These are phyloP conservation scores for Penicillium turbatum DNA, from an alignment of 495 filamentous ascomycete genomes.

Conservation along the genomic window DNA sequence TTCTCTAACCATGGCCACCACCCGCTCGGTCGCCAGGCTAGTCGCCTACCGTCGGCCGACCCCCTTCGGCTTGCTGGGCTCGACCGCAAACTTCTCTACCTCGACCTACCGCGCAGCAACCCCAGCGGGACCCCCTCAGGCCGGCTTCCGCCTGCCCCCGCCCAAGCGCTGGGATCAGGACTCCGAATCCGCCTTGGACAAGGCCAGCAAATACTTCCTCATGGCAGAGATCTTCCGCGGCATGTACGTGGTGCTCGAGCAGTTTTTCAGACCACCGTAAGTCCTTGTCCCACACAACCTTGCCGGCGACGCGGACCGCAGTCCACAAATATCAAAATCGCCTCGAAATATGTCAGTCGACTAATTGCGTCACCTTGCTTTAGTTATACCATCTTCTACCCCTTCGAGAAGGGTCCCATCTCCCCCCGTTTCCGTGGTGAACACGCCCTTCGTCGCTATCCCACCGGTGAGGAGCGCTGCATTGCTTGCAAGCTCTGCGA, in stretches of 20 bases:
- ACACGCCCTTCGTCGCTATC: constrained; percentile 91
- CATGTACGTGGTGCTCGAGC: constrained; percentile 97
- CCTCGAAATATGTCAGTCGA: constrained; percentile 2
- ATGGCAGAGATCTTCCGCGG: constrained; percentile 91
- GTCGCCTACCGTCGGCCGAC: constrained; percentile 45
- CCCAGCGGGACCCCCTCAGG: constrained; percentile 69
- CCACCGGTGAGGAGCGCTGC: constrained; percentile 95
- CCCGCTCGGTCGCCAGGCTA: constrained; percentile 50
- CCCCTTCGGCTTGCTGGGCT: constrained; percentile 38
- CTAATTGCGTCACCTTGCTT: constrained; percentile 1
- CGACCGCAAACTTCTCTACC: constrained; percentile 59
- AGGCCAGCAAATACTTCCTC: constrained; percentile 87
- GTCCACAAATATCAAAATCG: background rate
- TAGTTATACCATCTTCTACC: constrained; percentile 97
- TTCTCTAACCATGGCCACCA: constrained; percentile 46
- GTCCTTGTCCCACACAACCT: constrained; percentile 36
- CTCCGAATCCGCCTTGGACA: constrained; percentile 67
- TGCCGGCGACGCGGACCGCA: background rate
- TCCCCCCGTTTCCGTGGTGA: constrained; percentile 97
- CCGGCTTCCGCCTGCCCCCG: constrained; percentile 68
- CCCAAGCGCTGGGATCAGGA: constrained; percentile 67
- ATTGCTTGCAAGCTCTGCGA: constrained; percentile 99
- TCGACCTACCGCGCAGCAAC: constrained; percentile 60
- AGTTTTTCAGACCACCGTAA: constrained; percentile 96
- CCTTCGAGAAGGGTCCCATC: constrained; percentile 98